These are phyloP conservation scores for Ampelocalamus luodianensis DNA, from an alignment of 176 grass and related monocot genomes.

Conservation along the genomic window DNA sequence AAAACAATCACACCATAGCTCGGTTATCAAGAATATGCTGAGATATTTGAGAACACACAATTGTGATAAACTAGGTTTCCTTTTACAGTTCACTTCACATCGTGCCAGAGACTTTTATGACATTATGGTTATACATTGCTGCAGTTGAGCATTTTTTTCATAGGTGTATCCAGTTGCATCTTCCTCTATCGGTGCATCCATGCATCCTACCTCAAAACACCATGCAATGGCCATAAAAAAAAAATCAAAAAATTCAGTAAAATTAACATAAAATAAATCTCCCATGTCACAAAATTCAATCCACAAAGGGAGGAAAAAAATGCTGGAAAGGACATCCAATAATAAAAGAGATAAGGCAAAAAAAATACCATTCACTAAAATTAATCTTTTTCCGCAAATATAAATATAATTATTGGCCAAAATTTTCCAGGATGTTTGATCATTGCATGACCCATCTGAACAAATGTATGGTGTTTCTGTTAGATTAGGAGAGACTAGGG, in stretches of 20 bases:
- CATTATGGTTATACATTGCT: neutral
- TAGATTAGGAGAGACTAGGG: no score
- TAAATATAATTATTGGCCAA: neutral
- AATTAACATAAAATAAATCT: neutral
- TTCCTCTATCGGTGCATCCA: neutral
- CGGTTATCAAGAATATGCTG: neutral
- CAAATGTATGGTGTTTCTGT: neutral
- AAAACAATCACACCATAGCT: conserved; percentile 26
- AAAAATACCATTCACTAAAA: neutral
- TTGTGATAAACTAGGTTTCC: conserved; percentile 19
- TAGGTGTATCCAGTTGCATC: neutral
- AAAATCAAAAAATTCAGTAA: neutral
- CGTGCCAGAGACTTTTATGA: neutral
- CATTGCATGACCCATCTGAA: conserved; percentile 1
- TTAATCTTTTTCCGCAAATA: neutral
- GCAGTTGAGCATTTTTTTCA: neutral
- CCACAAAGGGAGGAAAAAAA: neutral
- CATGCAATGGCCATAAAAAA: no score
- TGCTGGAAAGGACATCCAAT: neutral
- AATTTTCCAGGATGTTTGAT: neutral
- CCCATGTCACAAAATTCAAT: neutral
- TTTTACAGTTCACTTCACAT: neutral
- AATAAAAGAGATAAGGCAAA: neutral
- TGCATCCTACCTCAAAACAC: neutral
- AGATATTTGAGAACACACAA: neutral